A percentile compares a stretch with the other conserved stretches of the same genome.
Conservation (phyloP, 371 early-diverging fungal species). For the Mucor mucedo region DNA sequence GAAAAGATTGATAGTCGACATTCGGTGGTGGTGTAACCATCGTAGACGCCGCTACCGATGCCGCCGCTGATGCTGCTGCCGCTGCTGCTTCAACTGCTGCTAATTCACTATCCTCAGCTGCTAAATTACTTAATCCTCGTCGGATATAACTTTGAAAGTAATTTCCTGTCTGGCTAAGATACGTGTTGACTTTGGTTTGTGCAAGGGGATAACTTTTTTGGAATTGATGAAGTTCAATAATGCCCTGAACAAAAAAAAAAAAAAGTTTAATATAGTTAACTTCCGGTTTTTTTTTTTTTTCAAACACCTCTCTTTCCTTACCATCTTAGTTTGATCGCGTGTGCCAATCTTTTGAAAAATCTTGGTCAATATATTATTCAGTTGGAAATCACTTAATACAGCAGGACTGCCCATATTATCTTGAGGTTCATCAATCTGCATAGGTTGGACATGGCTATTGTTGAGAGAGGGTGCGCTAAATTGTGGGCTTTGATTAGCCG, state of each 20-base stretch:
- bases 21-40: not conserved
- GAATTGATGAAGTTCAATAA: conserved; percentile 77
- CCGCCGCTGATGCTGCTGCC: conserved; percentile 5
- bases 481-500: conserved; percentile 16
- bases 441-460: conserved; percentile 28
- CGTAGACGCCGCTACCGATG: conserved; percentile 2
- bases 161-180: conserved; percentile 65
- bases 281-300: not conserved
- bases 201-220: conserved; percentile 72
- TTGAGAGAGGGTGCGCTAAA: conserved; percentile 13
- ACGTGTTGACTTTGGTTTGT: conserved; percentile 64
- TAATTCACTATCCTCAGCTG: conserved; percentile 60
- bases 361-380: conserved; percentile 61
- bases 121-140: conserved; percentile 66
- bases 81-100: conserved; percentile 17
- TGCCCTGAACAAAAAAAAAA: conserved; percentile 55
- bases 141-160: conserved; percentile 85
- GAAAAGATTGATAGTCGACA: not conserved
- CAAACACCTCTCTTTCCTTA: conserved; percentile 14
- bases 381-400: conserved; percentile 49
- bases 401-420: not conserved
- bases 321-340: conserved; percentile 77
- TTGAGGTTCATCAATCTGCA: conserved; percentile 40
- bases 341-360: conserved; percentile 79
- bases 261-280: not conserved